These are phyloP conservation scores for Kwoniella shivajii DNA, from an alignment of 1,284 basidiomycete genomes.

Conservation along the genomic window DNA sequence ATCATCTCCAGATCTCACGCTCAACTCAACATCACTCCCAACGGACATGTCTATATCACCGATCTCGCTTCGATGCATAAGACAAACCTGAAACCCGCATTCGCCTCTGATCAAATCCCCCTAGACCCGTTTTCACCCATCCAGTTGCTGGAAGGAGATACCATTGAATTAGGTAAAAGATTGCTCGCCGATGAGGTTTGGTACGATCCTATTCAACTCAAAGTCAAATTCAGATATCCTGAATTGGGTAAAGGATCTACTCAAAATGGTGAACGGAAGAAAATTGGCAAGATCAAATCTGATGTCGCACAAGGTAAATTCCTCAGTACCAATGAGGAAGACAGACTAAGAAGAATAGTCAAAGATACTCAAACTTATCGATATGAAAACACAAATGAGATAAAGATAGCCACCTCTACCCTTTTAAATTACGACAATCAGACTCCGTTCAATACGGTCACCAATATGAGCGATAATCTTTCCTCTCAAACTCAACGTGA, in stretches of 20 bases:
- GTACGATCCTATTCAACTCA: constrained; percentile 17
- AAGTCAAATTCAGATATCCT: constrained; percentile 19
- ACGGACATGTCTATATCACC: constrained; percentile 30
- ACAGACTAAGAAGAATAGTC: neutral
- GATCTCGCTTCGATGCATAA: constrained; percentile 41
- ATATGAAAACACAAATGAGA: neutral
- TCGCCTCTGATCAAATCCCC: neutral
- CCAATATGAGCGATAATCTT: too few relatives aligned
- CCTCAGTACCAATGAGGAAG: neutral
- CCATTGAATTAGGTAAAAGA: constrained; percentile 30
- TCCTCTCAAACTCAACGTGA: too few relatives aligned
- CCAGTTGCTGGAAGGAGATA: constrained; percentile 29
- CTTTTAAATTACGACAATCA: too few relatives aligned
- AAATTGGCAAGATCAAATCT: neutral
- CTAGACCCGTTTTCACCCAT: constrained; percentile 15
- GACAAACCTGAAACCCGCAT: constrained; percentile 16
- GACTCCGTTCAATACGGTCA: too few relatives aligned
- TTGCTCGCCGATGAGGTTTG: constrained; percentile 10
- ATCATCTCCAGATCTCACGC: constrained; percentile 40
- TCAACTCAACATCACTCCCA: constrained; percentile 25
- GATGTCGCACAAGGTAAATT: constrained; percentile 5
- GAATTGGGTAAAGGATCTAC: constrained; percentile 6
- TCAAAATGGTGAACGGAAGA: constrained; percentile 2
- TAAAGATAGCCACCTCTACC: neutral
- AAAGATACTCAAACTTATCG: neutral